Conservation (phyloP, 2,329 filamentous ascomycete genomes). For the Alternaria atra region DNA sequence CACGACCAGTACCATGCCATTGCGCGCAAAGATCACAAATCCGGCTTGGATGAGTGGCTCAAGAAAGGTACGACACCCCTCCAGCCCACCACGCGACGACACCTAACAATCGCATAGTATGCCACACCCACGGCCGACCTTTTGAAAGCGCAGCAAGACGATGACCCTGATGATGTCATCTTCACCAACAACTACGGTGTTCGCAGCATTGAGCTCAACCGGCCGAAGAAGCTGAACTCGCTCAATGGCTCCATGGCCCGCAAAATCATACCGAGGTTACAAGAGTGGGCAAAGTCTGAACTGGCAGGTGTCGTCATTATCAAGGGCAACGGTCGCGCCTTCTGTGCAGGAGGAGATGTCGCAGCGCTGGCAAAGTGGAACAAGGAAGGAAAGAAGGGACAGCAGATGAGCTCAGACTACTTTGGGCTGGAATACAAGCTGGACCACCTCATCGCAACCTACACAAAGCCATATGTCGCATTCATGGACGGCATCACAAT, state of each 20-base stretch:
- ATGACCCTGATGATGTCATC: conserved; percentile 88
- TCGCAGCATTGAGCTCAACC: conserved; percentile 91
- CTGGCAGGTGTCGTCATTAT: conserved; percentile 92
- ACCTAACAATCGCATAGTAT: conserved; percentile 40
- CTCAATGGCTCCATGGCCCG: conserved; percentile 93
- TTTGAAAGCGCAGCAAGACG: conserved; percentile 67
- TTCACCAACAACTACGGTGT: conserved; percentile 91
- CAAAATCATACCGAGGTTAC: conserved; percentile 88
- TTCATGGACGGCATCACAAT: conserved; percentile 99
- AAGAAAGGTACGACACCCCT: conserved; percentile 58
- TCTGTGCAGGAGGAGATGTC: conserved; percentile 96
- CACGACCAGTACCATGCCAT: conserved; percentile 69
- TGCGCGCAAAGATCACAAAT: conserved; percentile 77
- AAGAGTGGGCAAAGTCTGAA: conserved; percentile 95
- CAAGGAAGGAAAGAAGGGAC: conserved; percentile 71
- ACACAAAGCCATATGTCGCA: conserved; percentile 89
- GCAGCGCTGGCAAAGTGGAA: conserved; percentile 79
- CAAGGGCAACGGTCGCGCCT: conserved; percentile 85
- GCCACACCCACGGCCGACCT: conserved; percentile 46
- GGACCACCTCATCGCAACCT: conserved; percentile 94
- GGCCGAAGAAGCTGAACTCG: conserved; percentile 89
- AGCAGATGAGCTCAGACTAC: conserved; percentile 80
- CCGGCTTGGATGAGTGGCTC: conserved; percentile 62
- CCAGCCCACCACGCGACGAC: neutral
- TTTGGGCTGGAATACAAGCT: conserved; percentile 96